Percentiles rank a stretch among this genome's conserved stretches.
phyloP scores from a whole-genome alignment of 2,329 filamentous ascomycete species.

The Fusarium buxicola region DNA sequence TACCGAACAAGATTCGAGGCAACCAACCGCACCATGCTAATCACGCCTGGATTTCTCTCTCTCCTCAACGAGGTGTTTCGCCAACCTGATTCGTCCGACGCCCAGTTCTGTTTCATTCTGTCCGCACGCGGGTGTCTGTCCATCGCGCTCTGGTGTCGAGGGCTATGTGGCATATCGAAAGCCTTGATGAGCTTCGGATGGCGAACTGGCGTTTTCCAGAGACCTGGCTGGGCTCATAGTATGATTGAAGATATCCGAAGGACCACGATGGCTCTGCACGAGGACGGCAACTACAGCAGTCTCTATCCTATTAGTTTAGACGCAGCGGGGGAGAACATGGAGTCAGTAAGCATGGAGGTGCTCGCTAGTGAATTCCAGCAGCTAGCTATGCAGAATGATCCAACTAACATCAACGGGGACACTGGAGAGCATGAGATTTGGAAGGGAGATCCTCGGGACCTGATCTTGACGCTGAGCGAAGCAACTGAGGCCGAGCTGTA shows the following conservation, averaged over 20 bases:
- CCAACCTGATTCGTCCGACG: not conserved
- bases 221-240: not conserved
- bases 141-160: constrained; percentile 20
- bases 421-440: not conserved
- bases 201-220: constrained; percentile 12
- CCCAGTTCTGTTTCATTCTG: constrained; percentile 17
- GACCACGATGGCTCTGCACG: not conserved
- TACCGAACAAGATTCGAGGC: constrained; percentile 21
- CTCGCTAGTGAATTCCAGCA: constrained; percentile 5
- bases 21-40: constrained; percentile 16
- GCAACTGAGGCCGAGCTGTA: constrained; percentile 22
- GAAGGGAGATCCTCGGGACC: constrained; percentile 21
- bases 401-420: not conserved
- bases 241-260: constrained; percentile 10
- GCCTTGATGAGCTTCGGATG: constrained; percentile 16
- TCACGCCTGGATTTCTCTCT: not conserved
- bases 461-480: constrained; percentile 20
- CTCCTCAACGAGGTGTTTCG: constrained; percentile 17
- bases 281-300: constrained; percentile 11
- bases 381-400: not conserved
- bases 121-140: constrained; percentile 1
- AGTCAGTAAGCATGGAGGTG: constrained; percentile 17
- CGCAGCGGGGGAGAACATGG: constrained; percentile 10
- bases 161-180: constrained; percentile 9
- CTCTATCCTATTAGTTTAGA: constrained; percentile 18